Percentiles rank a stretch among this genome's conserved stretches.
Conservation (phyloP, 805 yeast species). For the Wickerhamiella qilinensis region DNA sequence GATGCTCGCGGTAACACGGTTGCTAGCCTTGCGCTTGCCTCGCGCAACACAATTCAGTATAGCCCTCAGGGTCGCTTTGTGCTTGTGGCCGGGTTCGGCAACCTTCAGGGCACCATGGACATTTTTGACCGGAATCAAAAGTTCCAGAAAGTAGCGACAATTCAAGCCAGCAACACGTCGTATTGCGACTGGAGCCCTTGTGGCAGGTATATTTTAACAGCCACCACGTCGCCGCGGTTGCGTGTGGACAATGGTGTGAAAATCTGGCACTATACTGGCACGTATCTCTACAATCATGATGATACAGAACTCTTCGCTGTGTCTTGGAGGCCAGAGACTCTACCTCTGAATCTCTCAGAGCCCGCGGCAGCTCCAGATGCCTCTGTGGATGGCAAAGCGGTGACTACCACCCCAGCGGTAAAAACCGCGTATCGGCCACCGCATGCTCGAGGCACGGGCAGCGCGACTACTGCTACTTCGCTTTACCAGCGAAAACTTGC, state of each 20-base stretch:
- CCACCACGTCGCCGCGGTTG: constrained; percentile 91
- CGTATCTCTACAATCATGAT: constrained; percentile 60
- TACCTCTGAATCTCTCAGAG: constrained; percentile 31
- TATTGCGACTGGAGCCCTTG: constrained; percentile 97
- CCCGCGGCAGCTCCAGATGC: constrained; percentile 51
- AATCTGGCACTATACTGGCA: constrained; percentile 85
- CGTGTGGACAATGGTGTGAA: constrained; percentile 93
- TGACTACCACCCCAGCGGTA: constrained; percentile 36
- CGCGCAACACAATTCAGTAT: constrained; percentile 77
- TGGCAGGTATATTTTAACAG: constrained; percentile 83
- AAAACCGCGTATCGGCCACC: constrained; percentile 95
- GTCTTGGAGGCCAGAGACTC: constrained; percentile 64
- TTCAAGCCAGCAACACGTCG: constrained; percentile 90
- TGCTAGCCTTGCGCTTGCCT: constrained; percentile 67
- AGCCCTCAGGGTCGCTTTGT: constrained; percentile 90
- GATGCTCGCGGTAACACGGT: constrained; percentile 85
- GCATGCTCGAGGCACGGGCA: constrained; percentile 49
- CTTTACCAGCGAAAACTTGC: constrained; percentile 13
- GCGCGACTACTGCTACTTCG: constrained; percentile 19
- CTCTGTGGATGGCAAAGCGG: constrained; percentile 40
- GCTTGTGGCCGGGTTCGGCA: constrained; percentile 94
- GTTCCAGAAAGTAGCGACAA: constrained; percentile 60
- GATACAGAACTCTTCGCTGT: constrained; percentile 67
- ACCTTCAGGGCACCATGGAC: constrained; percentile 91
- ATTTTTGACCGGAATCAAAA: constrained; percentile 82